A percentile compares a stretch with the other conserved stretches of the same genome.
Evolutionary conservation across 228 moss, liverwort and hornwort genomes (phyloP).

Genomic region (Sphagnum fallax): DNA sequence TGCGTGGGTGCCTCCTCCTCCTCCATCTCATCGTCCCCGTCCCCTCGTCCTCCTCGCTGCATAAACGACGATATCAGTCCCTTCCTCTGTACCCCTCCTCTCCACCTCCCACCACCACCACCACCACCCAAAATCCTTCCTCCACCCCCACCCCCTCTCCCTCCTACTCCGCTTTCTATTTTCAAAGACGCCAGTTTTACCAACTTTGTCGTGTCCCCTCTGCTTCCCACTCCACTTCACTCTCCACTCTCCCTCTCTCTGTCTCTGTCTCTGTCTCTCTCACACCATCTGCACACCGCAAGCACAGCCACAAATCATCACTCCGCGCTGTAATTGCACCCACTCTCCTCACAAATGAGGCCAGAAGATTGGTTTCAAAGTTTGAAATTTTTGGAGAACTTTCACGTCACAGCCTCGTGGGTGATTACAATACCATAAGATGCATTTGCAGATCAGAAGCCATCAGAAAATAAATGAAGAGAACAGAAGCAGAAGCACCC

Average conservation of each 20-base stretch:
- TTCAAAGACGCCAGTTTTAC: background rate
- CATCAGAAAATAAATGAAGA: too few species aligned
- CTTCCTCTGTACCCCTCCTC: too few species aligned
- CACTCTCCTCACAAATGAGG: too few species aligned
- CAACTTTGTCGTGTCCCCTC: background rate
- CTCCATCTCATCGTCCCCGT: slow-evolving; percentile 22
- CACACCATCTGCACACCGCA: background rate
- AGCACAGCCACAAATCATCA: too few species aligned
- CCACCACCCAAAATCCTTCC: background rate
- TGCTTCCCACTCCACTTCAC: background rate
- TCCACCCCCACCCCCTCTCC: background rate
- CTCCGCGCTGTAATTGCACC: too few species aligned
- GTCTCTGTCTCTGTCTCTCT: background rate
- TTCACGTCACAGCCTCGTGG: too few species aligned
- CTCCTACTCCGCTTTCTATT: background rate
- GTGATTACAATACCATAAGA: too few species aligned
- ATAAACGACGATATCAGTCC: too few species aligned
- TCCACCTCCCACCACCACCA: background rate
- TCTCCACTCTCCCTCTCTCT: background rate
- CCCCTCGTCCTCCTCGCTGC: background rate
- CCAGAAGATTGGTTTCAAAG: too few species aligned
- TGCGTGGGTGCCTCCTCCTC: slow-evolving; percentile 44
- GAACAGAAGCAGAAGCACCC: too few species aligned
- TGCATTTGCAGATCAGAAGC: too few species aligned
- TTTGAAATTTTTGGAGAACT: too few species aligned